Conservation (phyloP, 306 rosid species). For the Cicer judaicum region DNA sequence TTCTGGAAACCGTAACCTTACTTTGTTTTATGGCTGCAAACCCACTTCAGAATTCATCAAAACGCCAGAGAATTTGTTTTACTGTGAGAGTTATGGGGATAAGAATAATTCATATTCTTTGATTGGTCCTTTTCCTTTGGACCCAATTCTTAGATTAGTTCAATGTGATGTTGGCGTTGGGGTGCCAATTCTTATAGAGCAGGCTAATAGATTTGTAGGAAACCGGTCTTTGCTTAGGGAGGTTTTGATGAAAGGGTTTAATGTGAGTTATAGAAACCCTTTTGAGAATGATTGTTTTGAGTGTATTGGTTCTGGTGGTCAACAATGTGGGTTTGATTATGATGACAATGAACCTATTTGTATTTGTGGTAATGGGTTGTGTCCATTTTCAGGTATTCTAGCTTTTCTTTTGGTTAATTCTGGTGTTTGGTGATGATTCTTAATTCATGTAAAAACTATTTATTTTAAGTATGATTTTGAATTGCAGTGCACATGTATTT, state of each 20-base stretch:
- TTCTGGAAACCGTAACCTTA: constrained; percentile 51
- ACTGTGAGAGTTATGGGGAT: constrained; percentile 33
- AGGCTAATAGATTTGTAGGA: constrained; percentile 31
- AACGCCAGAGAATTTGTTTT: constrained; percentile 46
- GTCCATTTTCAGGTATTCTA: constrained; percentile 55
- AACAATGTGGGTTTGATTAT: constrained; percentile 57
- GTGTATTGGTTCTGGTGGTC: constrained; percentile 49
- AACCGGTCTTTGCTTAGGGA: constrained; percentile 51
- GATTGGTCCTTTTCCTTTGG: constrained; percentile 59
- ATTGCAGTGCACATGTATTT: not conserved
- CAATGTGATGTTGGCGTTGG: constrained; percentile 42
- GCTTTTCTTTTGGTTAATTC: constrained; percentile 17
- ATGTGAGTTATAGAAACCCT: constrained; percentile 51
- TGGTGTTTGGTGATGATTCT: constrained; percentile 16
- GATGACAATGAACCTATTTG: constrained; percentile 49
- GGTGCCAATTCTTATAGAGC: constrained; percentile 50
- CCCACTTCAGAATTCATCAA: not conserved
- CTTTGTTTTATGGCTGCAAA: constrained; percentile 52
- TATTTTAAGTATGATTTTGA: not conserved
- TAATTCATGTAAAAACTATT: not conserved
- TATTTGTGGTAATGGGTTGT: constrained; percentile 58
- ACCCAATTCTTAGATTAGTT: constrained; percentile 41
- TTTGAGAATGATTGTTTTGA: constrained; percentile 38
- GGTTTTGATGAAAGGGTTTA: constrained; percentile 65
- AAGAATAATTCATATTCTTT: constrained; percentile 53